Evolutionary conservation across 352 stramenopile species (phyloP).

Genomic region (Pythium plurisporium): DNA sequence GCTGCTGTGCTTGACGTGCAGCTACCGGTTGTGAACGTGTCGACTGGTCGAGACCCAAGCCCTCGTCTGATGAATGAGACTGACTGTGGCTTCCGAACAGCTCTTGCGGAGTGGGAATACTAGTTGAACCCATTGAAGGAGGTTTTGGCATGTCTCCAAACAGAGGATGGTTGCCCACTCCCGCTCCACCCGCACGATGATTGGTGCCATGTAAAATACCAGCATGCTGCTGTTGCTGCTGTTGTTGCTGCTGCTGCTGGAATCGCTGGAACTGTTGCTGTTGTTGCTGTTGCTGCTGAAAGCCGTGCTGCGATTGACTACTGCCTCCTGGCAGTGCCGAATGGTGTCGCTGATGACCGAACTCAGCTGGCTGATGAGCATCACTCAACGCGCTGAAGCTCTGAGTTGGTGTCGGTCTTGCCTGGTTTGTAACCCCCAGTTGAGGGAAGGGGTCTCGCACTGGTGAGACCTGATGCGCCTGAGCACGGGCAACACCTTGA

Average conservation of each 20-base stretch:
- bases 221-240: slow-evolving; percentile 15
- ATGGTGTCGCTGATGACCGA: slow-evolving; percentile 13
- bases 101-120: slow-evolving; percentile 15
- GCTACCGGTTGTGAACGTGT: slow-evolving; percentile 3
- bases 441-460: slow-evolving; percentile 17
- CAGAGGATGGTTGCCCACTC: not conserved
- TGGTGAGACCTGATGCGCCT: slow-evolving; percentile 14
- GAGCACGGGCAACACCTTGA: not conserved
- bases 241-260: slow-evolving; percentile 9
- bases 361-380: slow-evolving; percentile 5
- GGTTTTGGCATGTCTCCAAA: slow-evolving; percentile 14
- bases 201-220: slow-evolving; percentile 11
- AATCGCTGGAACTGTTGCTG: slow-evolving; percentile 17
- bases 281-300: slow-evolving; percentile 16
- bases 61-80: slow-evolving; percentile 54
- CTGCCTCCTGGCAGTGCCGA: not conserved
- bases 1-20: slow-evolving; percentile 9
- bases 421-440: not conserved
- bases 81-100: slow-evolving; percentile 34
- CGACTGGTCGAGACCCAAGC: slow-evolving; percentile 44
- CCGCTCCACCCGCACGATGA: not conserved
- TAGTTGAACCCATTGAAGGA: slow-evolving; percentile 10
- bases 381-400: slow-evolving; percentile 12
- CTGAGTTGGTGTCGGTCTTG: not conserved
- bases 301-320: slow-evolving; percentile 5